Percentiles rank a stretch among this genome's conserved stretches.
These are phyloP conservation scores for Flaveria linearis DNA, from an alignment of 129 eudicot species.

Conservation along the genomic window DNA sequence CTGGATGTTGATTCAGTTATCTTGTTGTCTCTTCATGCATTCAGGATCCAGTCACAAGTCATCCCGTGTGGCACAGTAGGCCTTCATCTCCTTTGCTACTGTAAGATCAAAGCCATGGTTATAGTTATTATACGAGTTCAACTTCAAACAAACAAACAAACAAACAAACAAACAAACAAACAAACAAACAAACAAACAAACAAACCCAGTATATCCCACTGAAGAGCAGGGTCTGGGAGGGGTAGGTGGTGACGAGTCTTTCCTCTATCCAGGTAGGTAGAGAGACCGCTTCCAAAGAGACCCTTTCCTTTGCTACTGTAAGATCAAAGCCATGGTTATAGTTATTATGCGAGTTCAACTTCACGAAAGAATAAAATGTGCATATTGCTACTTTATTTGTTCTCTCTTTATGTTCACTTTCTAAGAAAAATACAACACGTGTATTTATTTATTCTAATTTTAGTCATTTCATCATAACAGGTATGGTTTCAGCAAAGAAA, in stretches of 20 bases:
- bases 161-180: too few species aligned
- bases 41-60: slow-evolving; percentile 92
- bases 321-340: slow-evolving; percentile 33
- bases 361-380: slow-evolving; percentile 6
- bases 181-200: too few species aligned
- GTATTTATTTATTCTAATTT: slow-evolving; percentile 14
- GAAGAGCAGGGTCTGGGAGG: too few species aligned
- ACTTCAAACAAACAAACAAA: too few species aligned
- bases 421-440: slow-evolving; percentile 1
- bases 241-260: too few species aligned
- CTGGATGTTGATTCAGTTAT: slow-evolving; percentile 4
- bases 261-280: too few species aligned
- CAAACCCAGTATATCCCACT: too few species aligned
- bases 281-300: too few species aligned
- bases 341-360: slow-evolving; percentile 13
- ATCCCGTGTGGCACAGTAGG: slow-evolving; percentile 80
- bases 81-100: slow-evolving; percentile 76
- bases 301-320: slow-evolving; percentile 92
- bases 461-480: slow-evolving; percentile 44
- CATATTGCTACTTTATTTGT: not conserved
- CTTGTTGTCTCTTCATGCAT: slow-evolving; percentile 22
- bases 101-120: slow-evolving; percentile 52
- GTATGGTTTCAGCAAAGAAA: slow-evolving; percentile 93
- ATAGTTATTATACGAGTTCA: slow-evolving; percentile 13
- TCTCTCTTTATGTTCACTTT: slow-evolving; percentile 12